Evolutionary conservation across 495 filamentous ascomycete species (phyloP).

Genomic region (Melanomma pulvis-pyrius): DNA sequence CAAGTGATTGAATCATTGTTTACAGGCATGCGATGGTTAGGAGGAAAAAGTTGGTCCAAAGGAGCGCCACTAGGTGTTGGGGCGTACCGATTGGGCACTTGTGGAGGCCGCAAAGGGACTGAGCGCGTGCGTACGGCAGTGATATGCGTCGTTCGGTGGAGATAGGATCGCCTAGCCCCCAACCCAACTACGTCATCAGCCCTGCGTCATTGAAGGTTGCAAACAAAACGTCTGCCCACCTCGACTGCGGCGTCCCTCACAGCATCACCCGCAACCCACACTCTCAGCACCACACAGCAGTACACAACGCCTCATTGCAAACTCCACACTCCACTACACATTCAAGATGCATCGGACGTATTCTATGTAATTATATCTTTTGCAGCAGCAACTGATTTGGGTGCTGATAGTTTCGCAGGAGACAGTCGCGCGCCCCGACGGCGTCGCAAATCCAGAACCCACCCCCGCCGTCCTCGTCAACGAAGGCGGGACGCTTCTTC

Average conservation of each 20-base stretch:
- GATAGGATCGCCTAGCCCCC: slow-evolving; percentile 1
- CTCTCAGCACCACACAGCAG: background rate
- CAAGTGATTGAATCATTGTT: no score
- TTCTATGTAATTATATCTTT: slow-evolving; percentile 61
- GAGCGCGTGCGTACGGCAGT: background rate
- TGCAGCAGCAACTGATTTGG: no score
- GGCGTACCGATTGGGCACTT: no score
- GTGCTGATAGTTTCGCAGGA: slow-evolving; percentile 46
- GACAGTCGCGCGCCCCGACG: slow-evolving; percentile 90
- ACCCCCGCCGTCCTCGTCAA: slow-evolving; percentile 85
- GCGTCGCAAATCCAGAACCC: slow-evolving; percentile 89
- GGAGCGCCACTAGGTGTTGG: background rate
- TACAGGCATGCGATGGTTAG: no score
- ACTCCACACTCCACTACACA: slow-evolving; percentile 8
- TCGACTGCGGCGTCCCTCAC: background rate
- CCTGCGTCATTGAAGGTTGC: background rate
- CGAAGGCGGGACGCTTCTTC: slow-evolving; percentile 87
- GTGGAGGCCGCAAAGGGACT: background rate
- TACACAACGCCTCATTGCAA: background rate
- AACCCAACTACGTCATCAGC: slow-evolving; percentile 5
- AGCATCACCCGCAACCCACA: background rate
- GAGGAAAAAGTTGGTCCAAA: background rate
- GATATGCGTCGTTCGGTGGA: background rate
- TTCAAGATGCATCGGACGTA: slow-evolving; percentile 91
- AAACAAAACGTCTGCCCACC: slow-evolving; percentile 18